phyloP scores from a whole-genome alignment of 2,329 filamentous ascomycete species.

The Microcyclosporella mali region DNA sequence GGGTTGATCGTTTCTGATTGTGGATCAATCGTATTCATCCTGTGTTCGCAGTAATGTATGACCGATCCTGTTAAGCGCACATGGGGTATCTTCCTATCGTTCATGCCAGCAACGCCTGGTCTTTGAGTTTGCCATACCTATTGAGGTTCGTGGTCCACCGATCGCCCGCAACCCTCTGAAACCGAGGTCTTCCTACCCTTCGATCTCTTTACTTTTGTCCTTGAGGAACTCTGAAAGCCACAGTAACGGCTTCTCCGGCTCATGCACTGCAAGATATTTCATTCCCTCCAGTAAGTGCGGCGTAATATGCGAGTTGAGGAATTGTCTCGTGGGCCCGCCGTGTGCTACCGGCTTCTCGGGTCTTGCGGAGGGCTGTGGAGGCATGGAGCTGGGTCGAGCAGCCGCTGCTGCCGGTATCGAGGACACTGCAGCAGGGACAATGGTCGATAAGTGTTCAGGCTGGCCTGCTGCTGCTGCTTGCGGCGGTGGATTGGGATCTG shows the following conservation, averaged over 20 bases:
- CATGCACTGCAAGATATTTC: conserved; percentile 45
- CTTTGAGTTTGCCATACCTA: too few species aligned
- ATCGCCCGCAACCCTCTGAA: neutral
- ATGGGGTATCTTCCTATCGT: too few species aligned
- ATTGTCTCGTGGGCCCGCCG: conserved; percentile 44
- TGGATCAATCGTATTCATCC: too few species aligned
- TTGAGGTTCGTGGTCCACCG: too few species aligned
- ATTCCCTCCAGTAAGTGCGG: conserved; percentile 47
- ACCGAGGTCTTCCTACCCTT: conserved; percentile 28
- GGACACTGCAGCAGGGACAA: conserved; percentile 11
- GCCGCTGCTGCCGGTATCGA: conserved; percentile 16
- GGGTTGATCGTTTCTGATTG: too few species aligned
- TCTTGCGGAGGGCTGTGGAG: conserved; percentile 26
- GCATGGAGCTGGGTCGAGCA: conserved; percentile 25
- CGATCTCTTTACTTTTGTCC: conserved; percentile 43
- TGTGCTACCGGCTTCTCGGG: conserved; percentile 39
- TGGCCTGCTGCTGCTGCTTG: conserved; percentile 6
- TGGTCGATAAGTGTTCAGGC: conserved; percentile 17
- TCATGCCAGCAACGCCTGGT: too few species aligned
- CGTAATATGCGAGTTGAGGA: conserved; percentile 45
- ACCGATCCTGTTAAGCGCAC: too few species aligned
- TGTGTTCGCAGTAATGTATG: too few species aligned
- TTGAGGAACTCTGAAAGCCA: conserved; percentile 45
- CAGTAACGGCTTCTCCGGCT: conserved; percentile 47
- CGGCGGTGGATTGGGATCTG: conserved; percentile 16